These are phyloP conservation scores for Melampsora larici-populina DNA, from an alignment of 1,284 basidiomycete species.

Conservation along the genomic window DNA sequence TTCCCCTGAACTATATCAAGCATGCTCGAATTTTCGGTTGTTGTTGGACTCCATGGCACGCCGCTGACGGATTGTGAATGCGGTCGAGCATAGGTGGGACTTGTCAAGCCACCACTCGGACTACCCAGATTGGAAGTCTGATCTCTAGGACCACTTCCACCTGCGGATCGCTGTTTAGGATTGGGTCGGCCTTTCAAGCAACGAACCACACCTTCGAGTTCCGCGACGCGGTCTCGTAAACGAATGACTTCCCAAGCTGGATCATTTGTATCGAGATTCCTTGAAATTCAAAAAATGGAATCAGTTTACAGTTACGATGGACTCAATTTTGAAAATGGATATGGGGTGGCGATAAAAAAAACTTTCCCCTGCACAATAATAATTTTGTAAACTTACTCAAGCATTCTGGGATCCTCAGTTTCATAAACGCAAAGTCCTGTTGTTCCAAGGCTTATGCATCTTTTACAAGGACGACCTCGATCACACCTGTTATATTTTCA, in stretches of 20 bases:
- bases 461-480: conserved; percentile 66
- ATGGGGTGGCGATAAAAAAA: neutral
- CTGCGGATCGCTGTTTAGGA: conserved; percentile 18
- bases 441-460: conserved; percentile 77
- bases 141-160: neutral
- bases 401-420: conserved; percentile 69
- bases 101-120: conserved; percentile 15
- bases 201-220: conserved; percentile 79
- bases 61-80: conserved; percentile 29
- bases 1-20: conserved; percentile 11
- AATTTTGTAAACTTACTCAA: conserved; percentile 12
- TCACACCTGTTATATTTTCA: conserved; percentile 52
- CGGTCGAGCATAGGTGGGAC: conserved; percentile 10
- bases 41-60: conserved; percentile 12
- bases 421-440: conserved; percentile 88
- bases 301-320: neutral
- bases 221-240: conserved; percentile 75
- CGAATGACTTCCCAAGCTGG: conserved; percentile 65
- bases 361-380: neutral
- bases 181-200: conserved; percentile 36
- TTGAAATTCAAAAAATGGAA: neutral
- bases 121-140: neutral
- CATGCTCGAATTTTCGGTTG: conserved; percentile 5
- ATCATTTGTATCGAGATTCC: conserved; percentile 28
- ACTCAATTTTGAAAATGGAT: neutral